These are phyloP conservation scores for Aspergillus haitiensis DNA, from an alignment of 495 filamentous ascomycete genomes.

Conservation along the genomic window DNA sequence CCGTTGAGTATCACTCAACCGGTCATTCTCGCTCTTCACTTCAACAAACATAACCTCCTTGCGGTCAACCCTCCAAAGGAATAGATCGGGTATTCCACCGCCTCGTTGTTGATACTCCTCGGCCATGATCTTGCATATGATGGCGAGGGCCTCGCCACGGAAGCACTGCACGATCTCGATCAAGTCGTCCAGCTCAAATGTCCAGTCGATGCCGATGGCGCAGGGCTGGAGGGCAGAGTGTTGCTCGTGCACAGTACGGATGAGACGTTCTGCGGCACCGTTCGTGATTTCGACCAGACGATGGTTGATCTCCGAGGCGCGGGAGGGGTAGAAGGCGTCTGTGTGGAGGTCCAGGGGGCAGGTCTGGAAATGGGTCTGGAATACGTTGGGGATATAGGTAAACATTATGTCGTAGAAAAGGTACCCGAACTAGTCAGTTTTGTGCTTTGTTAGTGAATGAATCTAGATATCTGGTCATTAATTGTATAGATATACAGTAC, in stretches of 20 bases:
- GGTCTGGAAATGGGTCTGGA: constrained; percentile 91
- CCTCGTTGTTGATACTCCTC: constrained; percentile 89
- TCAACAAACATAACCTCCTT: constrained; percentile 80
- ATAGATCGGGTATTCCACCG: constrained; percentile 88
- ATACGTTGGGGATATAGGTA: constrained; percentile 92
- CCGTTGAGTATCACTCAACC: constrained; percentile 92
- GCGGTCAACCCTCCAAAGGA: constrained; percentile 69
- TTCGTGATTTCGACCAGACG: constrained; percentile 82
- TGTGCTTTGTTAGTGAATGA: neutral
- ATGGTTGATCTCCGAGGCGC: constrained; percentile 85
- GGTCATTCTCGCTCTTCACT: constrained; percentile 94
- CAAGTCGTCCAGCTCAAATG: constrained; percentile 77
- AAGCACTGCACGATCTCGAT: constrained; percentile 81
- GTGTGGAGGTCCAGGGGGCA: constrained; percentile 92
- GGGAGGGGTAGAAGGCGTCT: constrained; percentile 85
- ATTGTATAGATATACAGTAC: constrained; percentile 29
- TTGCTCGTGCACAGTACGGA: constrained; percentile 63
- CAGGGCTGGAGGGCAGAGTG: constrained; percentile 72
- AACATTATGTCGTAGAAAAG: constrained; percentile 94
- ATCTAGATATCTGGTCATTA: neutral
- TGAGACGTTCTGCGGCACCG: constrained; percentile 64
- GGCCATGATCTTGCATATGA: constrained; percentile 87
- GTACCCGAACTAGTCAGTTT: constrained; percentile 63
- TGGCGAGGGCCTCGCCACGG: constrained; percentile 72
- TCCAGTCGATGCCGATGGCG: constrained; percentile 88